A percentile compares a stretch with the other conserved stretches of the same genome.
phyloP scores from a whole-genome alignment of 805 yeast species.

The Candida boleticola region DNA sequence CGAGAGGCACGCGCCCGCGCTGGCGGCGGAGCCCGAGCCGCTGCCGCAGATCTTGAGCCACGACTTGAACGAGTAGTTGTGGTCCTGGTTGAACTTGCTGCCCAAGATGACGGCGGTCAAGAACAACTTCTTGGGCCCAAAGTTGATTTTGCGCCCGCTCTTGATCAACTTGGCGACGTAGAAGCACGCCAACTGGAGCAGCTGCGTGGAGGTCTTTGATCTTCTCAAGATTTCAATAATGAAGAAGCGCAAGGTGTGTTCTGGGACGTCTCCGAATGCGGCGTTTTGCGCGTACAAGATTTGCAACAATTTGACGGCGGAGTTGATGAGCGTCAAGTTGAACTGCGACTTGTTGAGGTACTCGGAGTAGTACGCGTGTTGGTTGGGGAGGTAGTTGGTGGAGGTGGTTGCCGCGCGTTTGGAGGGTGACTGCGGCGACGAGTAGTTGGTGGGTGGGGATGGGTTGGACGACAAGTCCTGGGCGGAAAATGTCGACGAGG shows the following conservation, averaged over 20 bases:
- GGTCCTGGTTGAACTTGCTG: constrained; percentile 71
- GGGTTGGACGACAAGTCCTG: constrained; percentile 1
- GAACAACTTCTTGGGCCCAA: constrained; percentile 65
- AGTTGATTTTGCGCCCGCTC: constrained; percentile 10
- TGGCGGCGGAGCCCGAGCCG: constrained; percentile 13
- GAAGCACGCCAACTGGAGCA: constrained; percentile 65
- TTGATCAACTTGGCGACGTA: constrained; percentile 53
- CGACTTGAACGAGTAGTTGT: constrained; percentile 61
- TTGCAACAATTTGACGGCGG: constrained; percentile 33
- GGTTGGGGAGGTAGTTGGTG: constrained; percentile 24
- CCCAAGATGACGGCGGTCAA: constrained; percentile 69
- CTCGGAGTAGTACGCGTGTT: constrained; percentile 38
- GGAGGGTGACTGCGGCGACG: constrained; percentile 3
- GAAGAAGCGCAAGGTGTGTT: constrained; percentile 40
- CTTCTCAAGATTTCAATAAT: constrained; percentile 32
- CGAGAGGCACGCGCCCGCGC: constrained; percentile 15
- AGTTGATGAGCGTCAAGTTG: constrained; percentile 37
- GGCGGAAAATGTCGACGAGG: constrained; percentile 2
- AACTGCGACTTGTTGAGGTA: constrained; percentile 40
- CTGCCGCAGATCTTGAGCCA: constrained; percentile 76
- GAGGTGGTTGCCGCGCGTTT: background rate
- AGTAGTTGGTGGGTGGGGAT: background rate
- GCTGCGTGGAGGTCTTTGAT: constrained; percentile 50
- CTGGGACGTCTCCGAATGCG: constrained; percentile 6
- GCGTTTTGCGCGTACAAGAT: constrained; percentile 21